Evolutionary conservation across 2,329 filamentous ascomycete genomes (phyloP).

Genomic region (Pseudohalonectria lignicola): DNA sequence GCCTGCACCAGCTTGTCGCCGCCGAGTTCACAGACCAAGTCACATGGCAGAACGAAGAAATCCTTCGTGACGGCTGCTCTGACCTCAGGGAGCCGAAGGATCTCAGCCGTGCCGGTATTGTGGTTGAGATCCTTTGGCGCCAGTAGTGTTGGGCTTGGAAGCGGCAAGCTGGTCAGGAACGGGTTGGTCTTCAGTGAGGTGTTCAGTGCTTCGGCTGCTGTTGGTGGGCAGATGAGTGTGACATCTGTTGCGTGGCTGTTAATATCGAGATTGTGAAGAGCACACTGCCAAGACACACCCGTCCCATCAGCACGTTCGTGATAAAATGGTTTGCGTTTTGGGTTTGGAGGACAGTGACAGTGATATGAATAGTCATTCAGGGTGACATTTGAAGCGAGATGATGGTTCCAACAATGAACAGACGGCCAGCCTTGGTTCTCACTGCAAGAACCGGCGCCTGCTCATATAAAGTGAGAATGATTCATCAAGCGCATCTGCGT

Average conservation of each 20-base stretch:
- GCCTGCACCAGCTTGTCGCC: conserved; percentile 76
- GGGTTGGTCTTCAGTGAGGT: conserved; percentile 66
- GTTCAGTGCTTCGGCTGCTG: conserved; percentile 54
- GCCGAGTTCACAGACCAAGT: conserved; percentile 81
- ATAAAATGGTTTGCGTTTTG: too few relatives aligned
- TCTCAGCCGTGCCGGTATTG: conserved; percentile 80
- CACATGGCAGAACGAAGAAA: conserved; percentile 86
- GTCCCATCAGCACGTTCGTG: too few relatives aligned
- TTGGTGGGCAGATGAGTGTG: conserved; percentile 52
- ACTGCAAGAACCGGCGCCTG: too few relatives aligned
- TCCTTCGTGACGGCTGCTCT: conserved; percentile 69
- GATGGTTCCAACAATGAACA: too few relatives aligned
- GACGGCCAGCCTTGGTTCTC: too few relatives aligned
- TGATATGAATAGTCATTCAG: too few relatives aligned
- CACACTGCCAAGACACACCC: too few relatives aligned
- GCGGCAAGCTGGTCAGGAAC: conserved; percentile 61
- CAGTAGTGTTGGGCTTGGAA: conserved; percentile 64
- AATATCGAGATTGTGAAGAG: too few relatives aligned
- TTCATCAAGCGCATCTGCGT: too few relatives aligned
- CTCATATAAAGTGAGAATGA: too few relatives aligned
- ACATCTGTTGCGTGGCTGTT: conserved; percentile 32
- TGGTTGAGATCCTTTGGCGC: conserved; percentile 67
- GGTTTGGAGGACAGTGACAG: too few relatives aligned
- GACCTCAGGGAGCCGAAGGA: conserved; percentile 76
- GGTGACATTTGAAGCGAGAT: too few relatives aligned